A percentile compares a stretch with the other conserved stretches of the same genome.
Conservation (phyloP, 2,329 filamentous ascomycete genomes). For the Sporothrix protearum region DNA sequence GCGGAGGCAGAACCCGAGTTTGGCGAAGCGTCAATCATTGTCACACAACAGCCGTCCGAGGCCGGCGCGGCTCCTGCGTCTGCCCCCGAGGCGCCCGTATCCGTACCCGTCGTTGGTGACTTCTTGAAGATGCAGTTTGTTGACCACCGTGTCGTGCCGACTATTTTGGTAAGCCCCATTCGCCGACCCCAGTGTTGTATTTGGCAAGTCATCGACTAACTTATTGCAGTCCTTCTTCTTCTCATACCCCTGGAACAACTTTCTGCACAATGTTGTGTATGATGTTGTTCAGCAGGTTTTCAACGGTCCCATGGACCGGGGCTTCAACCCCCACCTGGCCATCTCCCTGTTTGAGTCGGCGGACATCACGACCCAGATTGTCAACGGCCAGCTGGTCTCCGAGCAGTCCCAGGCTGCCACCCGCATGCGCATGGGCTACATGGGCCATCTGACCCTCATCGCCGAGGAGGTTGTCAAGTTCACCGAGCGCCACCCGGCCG, state of each 20-base stretch:
- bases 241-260: constrained; percentile 98
- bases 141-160: constrained; percentile 88
- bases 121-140: constrained; percentile 96
- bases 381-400: constrained; percentile 81
- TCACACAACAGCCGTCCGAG: constrained; percentile 30
- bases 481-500: constrained; percentile 86
- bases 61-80: not conserved
- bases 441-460: constrained; percentile 95
- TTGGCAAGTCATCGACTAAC: not conserved
- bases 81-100: not conserved
- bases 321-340: constrained; percentile 84
- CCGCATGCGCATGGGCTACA: constrained; percentile 92
- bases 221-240: constrained; percentile 83
- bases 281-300: constrained; percentile 99
- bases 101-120: constrained; percentile 81
- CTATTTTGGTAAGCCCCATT: constrained; percentile 70
- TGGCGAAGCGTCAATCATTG: constrained; percentile 34
- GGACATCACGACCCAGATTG: constrained; percentile 84
- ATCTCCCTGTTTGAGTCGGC: constrained; percentile 91
- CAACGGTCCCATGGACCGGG: constrained; percentile 95
- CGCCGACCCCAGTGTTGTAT: not conserved
- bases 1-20: constrained; percentile 25
- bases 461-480: constrained; percentile 99
- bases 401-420: constrained; percentile 79
- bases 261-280: constrained; percentile 97